Evolutionary conservation across 306 rosid genomes (phyloP), one percentile per base, ranked within the genome.

Genomic region (Cucurbita argyrosperma): DNA sequence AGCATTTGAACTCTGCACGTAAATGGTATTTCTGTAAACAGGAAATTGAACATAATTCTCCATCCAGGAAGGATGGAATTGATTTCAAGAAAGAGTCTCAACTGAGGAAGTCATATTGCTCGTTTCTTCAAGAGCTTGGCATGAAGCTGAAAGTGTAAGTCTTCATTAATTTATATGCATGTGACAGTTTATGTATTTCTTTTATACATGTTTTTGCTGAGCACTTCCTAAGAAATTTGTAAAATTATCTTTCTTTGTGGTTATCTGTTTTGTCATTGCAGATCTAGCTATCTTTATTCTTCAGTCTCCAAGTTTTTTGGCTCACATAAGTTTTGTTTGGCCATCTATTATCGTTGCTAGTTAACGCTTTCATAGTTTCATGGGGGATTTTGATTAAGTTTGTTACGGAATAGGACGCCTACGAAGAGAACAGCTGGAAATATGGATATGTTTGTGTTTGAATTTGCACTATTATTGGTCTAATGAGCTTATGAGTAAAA

Each of bases 61-160:
- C 89, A 1, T 85, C 89, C 6, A 67, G 89, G 60, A 82, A 77
- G 67, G 89, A 85, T 64, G 89, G 86, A 43, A 72, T 85, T 59
- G 82, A 79, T 74, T 45, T 38, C 14, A 76, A 69, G 71, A 66
- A 54, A 43, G 89, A 85, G 81, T 60, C 80, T 13, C 78, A 85
- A 1, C 64, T 82, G 79, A 83, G 89, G 80, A 76, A 70, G 72
- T 52, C 50, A 8, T 85, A 85, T 71, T 85, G 89, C 80, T 73
- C 77, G 12, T 85, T 85, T 74, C 76, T 85, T 73, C 84, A 80
- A 63, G 83, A 76, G 66, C 74, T 85, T 60, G 89, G 89, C 62
- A 78, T 72, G 71, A 82, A 78, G 79, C 81, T 85, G 53, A 83
- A 85, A 78, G 83, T 85, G 89, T 85, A 71, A 83, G 86, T 6